Evolutionary conservation across 768 basidiomycete genomes (phyloP).

Genomic region (Leccinum obscurum): DNA sequence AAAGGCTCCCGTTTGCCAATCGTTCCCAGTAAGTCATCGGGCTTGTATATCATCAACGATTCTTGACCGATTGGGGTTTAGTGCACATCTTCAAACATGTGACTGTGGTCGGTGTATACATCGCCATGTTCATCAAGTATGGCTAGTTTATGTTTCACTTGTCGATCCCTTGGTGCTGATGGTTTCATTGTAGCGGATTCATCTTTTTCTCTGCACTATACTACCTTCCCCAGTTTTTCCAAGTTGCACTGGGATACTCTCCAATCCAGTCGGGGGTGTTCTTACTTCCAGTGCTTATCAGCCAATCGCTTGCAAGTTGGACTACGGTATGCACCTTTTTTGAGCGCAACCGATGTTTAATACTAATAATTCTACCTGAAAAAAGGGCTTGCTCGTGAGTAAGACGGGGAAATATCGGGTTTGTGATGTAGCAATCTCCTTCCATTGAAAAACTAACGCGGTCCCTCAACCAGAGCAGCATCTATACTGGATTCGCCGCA

Average conservation of each 20-base stretch:
- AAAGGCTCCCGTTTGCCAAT: conserved; percentile 69
- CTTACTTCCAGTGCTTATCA: conserved; percentile 66
- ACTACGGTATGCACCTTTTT: conserved; percentile 40
- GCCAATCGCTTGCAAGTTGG: conserved; percentile 61
- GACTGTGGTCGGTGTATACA: conserved; percentile 68
- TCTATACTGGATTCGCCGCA: conserved; percentile 62
- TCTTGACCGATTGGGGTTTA: conserved; percentile 23
- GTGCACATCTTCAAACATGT: conserved; percentile 71
- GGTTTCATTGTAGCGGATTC: conserved; percentile 43
- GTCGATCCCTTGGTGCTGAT: conserved; percentile 2
- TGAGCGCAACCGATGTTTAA: neutral
- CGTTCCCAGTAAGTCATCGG: conserved; percentile 55
- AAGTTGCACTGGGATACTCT: conserved; percentile 65
- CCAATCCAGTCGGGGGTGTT: conserved; percentile 66
- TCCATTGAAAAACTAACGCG: neutral
- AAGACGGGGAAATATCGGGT: conserved; percentile 65
- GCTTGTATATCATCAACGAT: neutral
- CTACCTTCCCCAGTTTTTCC: conserved; percentile 77
- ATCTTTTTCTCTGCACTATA: conserved; percentile 65
- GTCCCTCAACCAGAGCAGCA: conserved; percentile 10
- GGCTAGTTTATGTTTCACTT: conserved; percentile 12
- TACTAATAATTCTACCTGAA: neutral
- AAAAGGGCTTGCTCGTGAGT: conserved; percentile 60
- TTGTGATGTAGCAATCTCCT: conserved; percentile 7
- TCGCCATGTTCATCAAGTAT: conserved; percentile 68